Base-by-base conservation (phyloP, 805 yeast genomes). In the Cyberlindnera xylosilytica region DNA sequence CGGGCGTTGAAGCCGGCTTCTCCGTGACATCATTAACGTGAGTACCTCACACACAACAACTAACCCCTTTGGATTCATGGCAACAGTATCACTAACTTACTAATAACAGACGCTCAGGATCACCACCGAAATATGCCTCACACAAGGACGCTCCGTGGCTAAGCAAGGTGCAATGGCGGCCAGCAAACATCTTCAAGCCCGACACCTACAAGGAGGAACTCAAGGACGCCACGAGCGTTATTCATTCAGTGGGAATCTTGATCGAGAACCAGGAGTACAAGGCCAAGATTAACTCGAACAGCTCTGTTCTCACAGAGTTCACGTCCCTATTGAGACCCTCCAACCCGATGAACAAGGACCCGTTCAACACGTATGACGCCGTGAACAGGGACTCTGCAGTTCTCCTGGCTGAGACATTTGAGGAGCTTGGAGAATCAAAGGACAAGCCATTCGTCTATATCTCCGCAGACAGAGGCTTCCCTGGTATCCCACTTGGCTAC, bases 171-270 rank as follows among this genome's bases (percentile, higher is more conserved):
- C 58, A 73, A 4, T 85, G 95, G 91, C 65, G 66, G 29, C 58
- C 69, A 39, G 95, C 84, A 2, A 79, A 88, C 56, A 70, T 87
- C 0, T 83, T 87, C 57, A 63, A 80, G 18, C 84, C 89, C 1
- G 61, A 69, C 1, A 68, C 84, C 0, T 87, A 87, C 56, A 51
- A 56, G 16, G 60, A 67, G 3, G 61, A 70, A 23, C 56, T 88
- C 18, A 46, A 55, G 27, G 71, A 72, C 28, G 75, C 80, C 1
- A 68, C 73, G 36, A 79, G 84, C 1, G 91, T 89, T 2, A 91
- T 90, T 12, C 96, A 89, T 59, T 75, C 93, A 0, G 69, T 89
- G 40, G 98, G 98, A 0, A 72, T 86, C 3, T 61, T 89, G 6
- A 64, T 87, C 30, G 93, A 85, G 48, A 78, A 84, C 52, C 73